These are phyloP conservation scores for Elsinoe batatas DNA, from an alignment of 2,329 filamentous ascomycete species.

Conservation along the genomic window DNA sequence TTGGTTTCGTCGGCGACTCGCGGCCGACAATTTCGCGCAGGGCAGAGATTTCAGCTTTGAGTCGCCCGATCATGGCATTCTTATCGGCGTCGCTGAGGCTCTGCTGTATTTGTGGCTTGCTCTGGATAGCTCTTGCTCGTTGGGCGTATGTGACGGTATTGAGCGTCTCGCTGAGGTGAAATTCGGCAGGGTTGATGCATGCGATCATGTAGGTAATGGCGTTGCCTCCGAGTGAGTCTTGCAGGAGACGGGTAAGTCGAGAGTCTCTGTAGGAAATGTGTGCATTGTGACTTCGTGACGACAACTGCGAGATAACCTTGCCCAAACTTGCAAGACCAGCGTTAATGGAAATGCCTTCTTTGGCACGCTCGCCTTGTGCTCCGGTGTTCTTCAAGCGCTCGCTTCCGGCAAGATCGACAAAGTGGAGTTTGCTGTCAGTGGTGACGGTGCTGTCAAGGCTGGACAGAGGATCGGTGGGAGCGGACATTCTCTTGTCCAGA, in stretches of 20 bases:
- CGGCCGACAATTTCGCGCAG: conserved; percentile 53
- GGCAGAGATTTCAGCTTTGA: conserved; percentile 90
- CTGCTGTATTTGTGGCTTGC: conserved; percentile 92
- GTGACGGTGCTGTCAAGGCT: conserved; percentile 60
- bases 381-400: conserved; percentile 96
- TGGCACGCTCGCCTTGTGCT: conserved; percentile 86
- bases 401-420: conserved; percentile 94
- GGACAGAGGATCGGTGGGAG: conserved; percentile 71
- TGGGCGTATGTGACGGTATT: conserved; percentile 97
- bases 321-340: conserved; percentile 87
- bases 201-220: conserved; percentile 99
- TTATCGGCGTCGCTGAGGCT: conserved; percentile 83
- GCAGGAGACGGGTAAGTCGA: conserved; percentile 85
- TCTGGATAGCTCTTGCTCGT: conserved; percentile 89
- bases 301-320: conserved; percentile 97
- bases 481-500: conserved; percentile 75
- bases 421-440: conserved; percentile 95
- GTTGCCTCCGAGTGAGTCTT: conserved; percentile 93
- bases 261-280: conserved; percentile 98
- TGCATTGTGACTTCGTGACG: conserved; percentile 73
- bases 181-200: conserved; percentile 92
- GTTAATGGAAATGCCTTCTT: conserved; percentile 97
- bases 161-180: conserved; percentile 92
- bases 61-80: conserved; percentile 80
- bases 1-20: not conserved